Percentiles rank a stretch among this genome's conserved stretches.
phyloP scores from a whole-genome alignment of 768 basidiomycete species.

The Pholiota microspora region DNA sequence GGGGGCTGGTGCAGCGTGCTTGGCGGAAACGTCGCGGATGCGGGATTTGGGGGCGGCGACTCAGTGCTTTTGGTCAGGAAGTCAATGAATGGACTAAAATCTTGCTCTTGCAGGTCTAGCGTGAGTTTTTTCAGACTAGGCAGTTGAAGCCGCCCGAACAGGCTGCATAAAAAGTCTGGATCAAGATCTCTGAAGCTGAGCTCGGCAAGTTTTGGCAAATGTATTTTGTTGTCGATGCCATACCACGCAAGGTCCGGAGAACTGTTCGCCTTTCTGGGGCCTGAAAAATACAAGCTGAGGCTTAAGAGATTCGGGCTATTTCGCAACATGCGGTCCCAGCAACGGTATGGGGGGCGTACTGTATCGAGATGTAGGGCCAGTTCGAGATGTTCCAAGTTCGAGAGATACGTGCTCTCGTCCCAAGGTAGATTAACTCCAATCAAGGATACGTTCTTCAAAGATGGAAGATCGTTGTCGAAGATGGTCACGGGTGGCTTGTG shows the following conservation, averaged over 20 bases:
- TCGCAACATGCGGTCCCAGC: conserved; percentile 55
- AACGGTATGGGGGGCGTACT: conserved; percentile 52
- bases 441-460: conserved; percentile 52
- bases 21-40: neutral
- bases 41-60: neutral
- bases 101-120: conserved; percentile 54
- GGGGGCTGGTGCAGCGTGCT: neutral
- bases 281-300: conserved; percentile 58
- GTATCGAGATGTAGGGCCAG: conserved; percentile 59
- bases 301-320: conserved; percentile 44
- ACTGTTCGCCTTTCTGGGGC: conserved; percentile 37
- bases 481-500: conserved; percentile 56
- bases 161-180: conserved; percentile 45
- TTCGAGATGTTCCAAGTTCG: conserved; percentile 48
- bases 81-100: conserved; percentile 46
- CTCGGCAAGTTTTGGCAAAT: conserved; percentile 37
- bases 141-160: conserved; percentile 45
- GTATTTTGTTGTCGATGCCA: conserved; percentile 28
- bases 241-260: conserved; percentile 38
- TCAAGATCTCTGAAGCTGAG: conserved; percentile 56
- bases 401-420: conserved; percentile 48
- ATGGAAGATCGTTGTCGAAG: conserved; percentile 51
- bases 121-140: conserved; percentile 44
- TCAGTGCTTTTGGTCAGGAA: conserved; percentile 22
- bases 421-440: conserved; percentile 68